phyloP scores from a whole-genome alignment of 2,329 filamentous ascomycete genomes.

The Aspergillus pseudonomiae region DNA sequence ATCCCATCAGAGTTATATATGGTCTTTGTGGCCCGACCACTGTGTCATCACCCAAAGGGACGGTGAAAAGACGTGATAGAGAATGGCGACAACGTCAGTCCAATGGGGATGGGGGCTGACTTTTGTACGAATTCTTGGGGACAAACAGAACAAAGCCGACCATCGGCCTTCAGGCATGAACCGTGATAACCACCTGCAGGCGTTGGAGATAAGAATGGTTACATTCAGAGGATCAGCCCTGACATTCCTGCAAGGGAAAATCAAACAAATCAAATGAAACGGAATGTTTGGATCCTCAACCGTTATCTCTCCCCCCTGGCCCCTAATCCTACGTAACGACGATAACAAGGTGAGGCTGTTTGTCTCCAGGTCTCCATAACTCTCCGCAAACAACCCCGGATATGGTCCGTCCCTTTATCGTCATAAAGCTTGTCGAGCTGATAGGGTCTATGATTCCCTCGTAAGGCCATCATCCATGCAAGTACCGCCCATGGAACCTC shows the following conservation, averaged over 20 bases:
- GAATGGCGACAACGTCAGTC: conserved; percentile 10
- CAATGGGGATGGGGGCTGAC: conserved; percentile 8
- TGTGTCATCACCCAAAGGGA: conserved; percentile 25
- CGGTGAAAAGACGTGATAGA: conserved; percentile 31
- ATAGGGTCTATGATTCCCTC: background rate
- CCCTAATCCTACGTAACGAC: background rate
- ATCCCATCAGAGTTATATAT: background rate
- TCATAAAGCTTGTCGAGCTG: background rate
- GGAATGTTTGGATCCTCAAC: background rate
- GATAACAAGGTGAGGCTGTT: conserved; percentile 5
- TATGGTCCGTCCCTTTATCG: background rate
- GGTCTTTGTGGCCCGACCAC: background rate
- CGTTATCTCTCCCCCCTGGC: background rate
- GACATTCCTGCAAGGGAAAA: background rate
- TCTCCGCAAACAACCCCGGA: background rate
- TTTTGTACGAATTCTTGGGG: conserved; percentile 8
- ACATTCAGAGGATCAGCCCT: background rate
- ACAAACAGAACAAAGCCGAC: conserved; percentile 9
- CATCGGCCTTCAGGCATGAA: conserved; percentile 8
- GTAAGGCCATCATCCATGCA: background rate
- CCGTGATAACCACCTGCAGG: conserved; percentile 5
- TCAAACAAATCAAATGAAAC: background rate
- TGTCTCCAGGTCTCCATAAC: background rate
- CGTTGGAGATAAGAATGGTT: conserved; percentile 6
- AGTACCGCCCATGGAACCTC: background rate